Percentiles rank a stretch among this genome's conserved stretches.
These are phyloP conservation scores for Pleurotus platypus DNA, from an alignment of 768 basidiomycete species.

Conservation along the genomic window DNA sequence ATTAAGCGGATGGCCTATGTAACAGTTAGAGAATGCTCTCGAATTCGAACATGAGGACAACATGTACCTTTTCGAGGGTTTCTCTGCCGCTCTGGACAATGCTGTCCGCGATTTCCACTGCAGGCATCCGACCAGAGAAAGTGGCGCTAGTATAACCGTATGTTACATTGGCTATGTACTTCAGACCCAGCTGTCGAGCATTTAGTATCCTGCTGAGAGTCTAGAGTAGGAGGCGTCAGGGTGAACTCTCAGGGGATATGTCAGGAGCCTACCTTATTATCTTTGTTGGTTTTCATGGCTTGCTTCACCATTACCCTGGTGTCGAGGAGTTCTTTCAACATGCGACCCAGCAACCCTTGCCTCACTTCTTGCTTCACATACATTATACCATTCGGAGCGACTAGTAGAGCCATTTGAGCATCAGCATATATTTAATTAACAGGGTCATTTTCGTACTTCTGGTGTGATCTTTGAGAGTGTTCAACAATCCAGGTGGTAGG, in stretches of 20 bases:
- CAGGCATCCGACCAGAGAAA: slow-evolving; percentile 96
- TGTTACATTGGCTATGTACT: slow-evolving; percentile 92
- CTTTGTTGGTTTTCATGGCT: slow-evolving; percentile 80
- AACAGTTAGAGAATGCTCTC: not conserved
- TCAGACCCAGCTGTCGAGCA: slow-evolving; percentile 89
- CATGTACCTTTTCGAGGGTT: slow-evolving; percentile 82
- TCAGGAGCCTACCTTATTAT: slow-evolving; percentile 62
- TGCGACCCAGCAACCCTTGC: slow-evolving; percentile 81
- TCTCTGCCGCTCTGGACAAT: slow-evolving; percentile 97
- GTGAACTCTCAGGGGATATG: not conserved
- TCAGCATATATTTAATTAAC: not conserved
- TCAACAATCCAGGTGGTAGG: slow-evolving; percentile 62
- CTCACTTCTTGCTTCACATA: slow-evolving; percentile 86
- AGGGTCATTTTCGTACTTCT: slow-evolving; percentile 45
- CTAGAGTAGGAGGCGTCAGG: slow-evolving; percentile 31
- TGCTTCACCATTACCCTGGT: slow-evolving; percentile 98
- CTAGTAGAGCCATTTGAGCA: slow-evolving; percentile 32
- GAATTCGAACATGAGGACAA: too few species aligned
- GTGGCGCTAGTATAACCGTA: slow-evolving; percentile 96
- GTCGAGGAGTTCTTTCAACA: slow-evolving; percentile 90
- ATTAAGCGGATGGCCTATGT: slow-evolving; percentile 79
- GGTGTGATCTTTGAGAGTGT: slow-evolving; percentile 71
- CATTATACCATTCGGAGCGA: slow-evolving; percentile 93
- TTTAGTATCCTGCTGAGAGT: slow-evolving; percentile 73
- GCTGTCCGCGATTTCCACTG: slow-evolving; percentile 96